These are phyloP conservation scores for Nasturtium officinale DNA, from an alignment of 345 rosid species.

Conservation along the genomic window DNA sequence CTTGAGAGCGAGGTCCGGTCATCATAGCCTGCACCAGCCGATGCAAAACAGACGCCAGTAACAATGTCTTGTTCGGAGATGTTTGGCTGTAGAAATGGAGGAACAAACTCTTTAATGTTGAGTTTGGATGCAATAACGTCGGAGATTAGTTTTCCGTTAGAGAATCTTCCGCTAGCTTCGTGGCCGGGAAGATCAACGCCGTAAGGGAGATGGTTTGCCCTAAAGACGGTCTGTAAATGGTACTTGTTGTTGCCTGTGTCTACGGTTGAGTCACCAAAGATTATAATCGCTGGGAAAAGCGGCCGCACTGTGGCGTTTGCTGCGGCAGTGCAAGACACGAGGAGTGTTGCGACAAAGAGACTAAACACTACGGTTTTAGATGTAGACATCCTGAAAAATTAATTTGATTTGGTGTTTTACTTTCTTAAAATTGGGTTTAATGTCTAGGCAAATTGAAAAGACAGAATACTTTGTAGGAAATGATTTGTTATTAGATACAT, in stretches of 20 bases:
- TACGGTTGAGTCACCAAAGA: slow-evolving; percentile 17
- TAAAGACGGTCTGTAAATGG: not conserved
- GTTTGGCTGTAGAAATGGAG: slow-evolving; percentile 19
- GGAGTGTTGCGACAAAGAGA: not conserved
- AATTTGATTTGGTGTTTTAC: not conserved
- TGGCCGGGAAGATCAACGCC: slow-evolving; percentile 3
- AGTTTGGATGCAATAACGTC: slow-evolving; percentile 12
- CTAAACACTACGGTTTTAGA: not conserved
- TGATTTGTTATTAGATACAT: not conserved
- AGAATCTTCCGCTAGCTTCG: slow-evolving; percentile 11
- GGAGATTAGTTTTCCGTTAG: slow-evolving; percentile 8
- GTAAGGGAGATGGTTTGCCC: not conserved
- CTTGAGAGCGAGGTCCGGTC: slow-evolving; percentile 18
- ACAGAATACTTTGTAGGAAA: not conserved
- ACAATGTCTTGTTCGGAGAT: slow-evolving; percentile 25
- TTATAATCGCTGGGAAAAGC: slow-evolving; percentile 20
- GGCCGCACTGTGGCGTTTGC: not conserved
- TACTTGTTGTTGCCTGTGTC: slow-evolving; percentile 20
- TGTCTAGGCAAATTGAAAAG: not conserved
- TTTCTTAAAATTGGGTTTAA: not conserved
- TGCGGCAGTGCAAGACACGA: not conserved
- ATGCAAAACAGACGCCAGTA: slow-evolving; percentile 42
- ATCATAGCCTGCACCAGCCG: slow-evolving; percentile 40
- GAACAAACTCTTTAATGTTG: slow-evolving; percentile 23
- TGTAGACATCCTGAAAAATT: not conserved